Evolutionary conservation across 2,329 filamentous ascomycete species (phyloP).

Genomic region (Aspergillus pseudoterreus): DNA sequence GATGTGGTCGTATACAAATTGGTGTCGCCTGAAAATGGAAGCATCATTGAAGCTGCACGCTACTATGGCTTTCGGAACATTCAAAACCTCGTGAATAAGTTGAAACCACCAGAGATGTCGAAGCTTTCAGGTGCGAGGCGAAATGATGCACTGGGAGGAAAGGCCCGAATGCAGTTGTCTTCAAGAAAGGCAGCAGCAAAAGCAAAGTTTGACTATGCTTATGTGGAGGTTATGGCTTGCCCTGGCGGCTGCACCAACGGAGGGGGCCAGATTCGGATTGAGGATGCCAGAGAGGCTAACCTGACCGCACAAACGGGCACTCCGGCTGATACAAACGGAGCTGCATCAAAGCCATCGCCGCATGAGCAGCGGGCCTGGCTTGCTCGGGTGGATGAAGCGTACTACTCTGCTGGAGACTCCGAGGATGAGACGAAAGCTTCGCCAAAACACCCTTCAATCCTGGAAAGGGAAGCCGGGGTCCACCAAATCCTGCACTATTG

Average conservation of each 20-base stretch:
- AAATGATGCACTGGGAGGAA: slow-evolving; percentile 26
- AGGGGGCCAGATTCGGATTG: slow-evolving; percentile 88
- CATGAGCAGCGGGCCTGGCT: slow-evolving; percentile 86
- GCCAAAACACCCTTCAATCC: slow-evolving; percentile 22
- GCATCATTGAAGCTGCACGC: slow-evolving; percentile 74
- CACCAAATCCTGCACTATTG: slow-evolving; percentile 71
- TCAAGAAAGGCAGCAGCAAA: slow-evolving; percentile 30
- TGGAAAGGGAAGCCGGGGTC: slow-evolving; percentile 40
- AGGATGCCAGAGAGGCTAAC: slow-evolving; percentile 57
- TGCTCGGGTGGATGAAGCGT: slow-evolving; percentile 78
- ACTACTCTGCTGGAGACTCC: slow-evolving; percentile 70
- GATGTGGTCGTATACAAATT: slow-evolving; percentile 87
- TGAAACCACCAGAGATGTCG: slow-evolving; percentile 76
- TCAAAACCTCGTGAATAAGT: slow-evolving; percentile 88
- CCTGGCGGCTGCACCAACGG: slow-evolving; percentile 98
- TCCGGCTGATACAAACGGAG: slow-evolving; percentile 21
- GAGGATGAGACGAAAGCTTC: slow-evolving; percentile 32
- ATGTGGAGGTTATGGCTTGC: slow-evolving; percentile 98
- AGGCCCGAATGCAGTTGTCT: slow-evolving; percentile 25
- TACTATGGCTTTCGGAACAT: slow-evolving; percentile 99
- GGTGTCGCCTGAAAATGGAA: slow-evolving; percentile 51
- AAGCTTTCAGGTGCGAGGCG: slow-evolving; percentile 74
- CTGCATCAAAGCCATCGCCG: slow-evolving; percentile 58
- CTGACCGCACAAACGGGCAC: slow-evolving; percentile 10
- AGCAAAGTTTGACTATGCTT: slow-evolving; percentile 66